A percentile compares a stretch with the other conserved stretches of the same genome.
Conservation (phyloP, 108 stramenopile genomes). For the Epithemia pelagica region DNA sequence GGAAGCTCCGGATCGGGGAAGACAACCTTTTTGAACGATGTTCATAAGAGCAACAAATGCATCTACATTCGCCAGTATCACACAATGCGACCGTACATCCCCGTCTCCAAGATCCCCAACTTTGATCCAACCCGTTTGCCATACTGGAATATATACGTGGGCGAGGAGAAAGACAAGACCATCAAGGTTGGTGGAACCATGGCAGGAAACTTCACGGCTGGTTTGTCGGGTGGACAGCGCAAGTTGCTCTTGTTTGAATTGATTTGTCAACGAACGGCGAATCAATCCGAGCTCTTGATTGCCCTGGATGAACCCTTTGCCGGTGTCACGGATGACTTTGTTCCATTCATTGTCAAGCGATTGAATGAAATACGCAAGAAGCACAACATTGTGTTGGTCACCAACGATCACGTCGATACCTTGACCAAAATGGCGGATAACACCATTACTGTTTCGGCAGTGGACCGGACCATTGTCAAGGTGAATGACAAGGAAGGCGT, state of each 20-base stretch:
- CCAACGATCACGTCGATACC: constrained; percentile 63
- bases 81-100: constrained; percentile 50
- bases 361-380: constrained; percentile 40
- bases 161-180: constrained; percentile 35
- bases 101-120: constrained; percentile 47
- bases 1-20: constrained; percentile 16
- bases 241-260: too few relatives aligned
- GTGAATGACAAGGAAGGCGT: too few relatives aligned
- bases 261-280: constrained; percentile 37
- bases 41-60: constrained; percentile 63
- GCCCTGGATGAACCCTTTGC: constrained; percentile 65
- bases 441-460: constrained; percentile 53
- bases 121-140: constrained; percentile 58
- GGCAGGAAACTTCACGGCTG: too few relatives aligned
- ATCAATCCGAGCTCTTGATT: constrained; percentile 40
- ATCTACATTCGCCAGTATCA: constrained; percentile 72
- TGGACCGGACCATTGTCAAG: constrained; percentile 34
- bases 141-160: constrained; percentile 58
- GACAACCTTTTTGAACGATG: too few relatives aligned
- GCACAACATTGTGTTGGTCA: constrained; percentile 61
- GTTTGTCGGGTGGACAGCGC: too few relatives aligned
- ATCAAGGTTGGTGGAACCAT: too few relatives aligned
- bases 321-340: constrained; percentile 68
- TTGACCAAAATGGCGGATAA: constrained; percentile 55
- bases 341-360: constrained; percentile 50